Percentiles rank a stretch among this genome's conserved stretches.
Conservation (phyloP, 176 grass and related monocot genomes). For the Tuctoria greenei region DNA sequence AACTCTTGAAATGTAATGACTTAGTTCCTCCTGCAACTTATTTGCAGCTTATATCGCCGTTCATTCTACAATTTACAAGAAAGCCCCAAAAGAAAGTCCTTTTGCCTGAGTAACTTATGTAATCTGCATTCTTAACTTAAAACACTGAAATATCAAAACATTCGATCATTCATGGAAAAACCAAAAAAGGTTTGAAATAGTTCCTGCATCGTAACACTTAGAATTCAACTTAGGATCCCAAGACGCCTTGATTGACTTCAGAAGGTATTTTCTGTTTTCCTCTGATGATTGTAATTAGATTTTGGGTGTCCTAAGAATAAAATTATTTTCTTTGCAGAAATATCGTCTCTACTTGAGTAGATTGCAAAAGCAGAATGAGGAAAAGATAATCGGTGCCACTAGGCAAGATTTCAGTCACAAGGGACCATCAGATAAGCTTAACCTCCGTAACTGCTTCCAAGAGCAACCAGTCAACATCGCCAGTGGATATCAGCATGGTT, state of each 20-base stretch:
- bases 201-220: constrained; percentile 13
- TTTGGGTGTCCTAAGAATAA: constrained; percentile 9
- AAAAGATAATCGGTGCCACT: constrained; percentile 43
- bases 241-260: too few relatives aligned
- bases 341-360: constrained; percentile 97
- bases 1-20: neutral
- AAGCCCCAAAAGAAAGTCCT: neutral
- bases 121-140: neutral
- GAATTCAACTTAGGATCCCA: neutral
- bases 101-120: neutral
- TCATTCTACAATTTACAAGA: neutral
- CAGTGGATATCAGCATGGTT: constrained; percentile 35
- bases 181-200: constrained; percentile 1
- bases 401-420: constrained; percentile 59
- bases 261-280: neutral
- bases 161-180: neutral
- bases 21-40: neutral
- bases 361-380: constrained; percentile 93
- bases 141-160: constrained; percentile 1
- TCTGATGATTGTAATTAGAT: constrained; percentile 9
- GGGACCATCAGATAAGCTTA: constrained; percentile 51
- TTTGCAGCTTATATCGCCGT: constrained; percentile 12
- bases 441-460: constrained; percentile 49
- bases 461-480: constrained; percentile 43
- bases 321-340: constrained; percentile 69